phyloP scores from a whole-genome alignment of 768 basidiomycete genomes.

The Boletus huronensis region DNA sequence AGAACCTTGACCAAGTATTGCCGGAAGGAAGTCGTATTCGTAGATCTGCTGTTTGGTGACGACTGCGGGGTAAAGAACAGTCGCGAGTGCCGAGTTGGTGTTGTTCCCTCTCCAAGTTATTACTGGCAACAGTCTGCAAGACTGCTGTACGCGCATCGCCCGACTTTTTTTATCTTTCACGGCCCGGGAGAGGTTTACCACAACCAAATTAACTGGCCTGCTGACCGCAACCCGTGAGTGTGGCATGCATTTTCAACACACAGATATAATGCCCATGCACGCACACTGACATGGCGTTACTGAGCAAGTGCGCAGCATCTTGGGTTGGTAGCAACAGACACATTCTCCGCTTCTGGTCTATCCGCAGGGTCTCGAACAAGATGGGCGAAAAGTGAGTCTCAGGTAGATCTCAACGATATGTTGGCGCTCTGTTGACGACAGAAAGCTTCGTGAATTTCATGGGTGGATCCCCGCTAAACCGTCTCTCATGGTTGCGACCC shows the following conservation, averaged over 20 bases:
- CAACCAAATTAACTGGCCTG: slow-evolving; percentile 12
- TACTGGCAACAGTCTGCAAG: neutral
- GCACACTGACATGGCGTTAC: slow-evolving; percentile 11
- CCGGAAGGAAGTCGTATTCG: neutral
- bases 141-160: neutral
- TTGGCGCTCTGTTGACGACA: neutral
- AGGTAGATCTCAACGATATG: neutral
- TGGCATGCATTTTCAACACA: neutral
- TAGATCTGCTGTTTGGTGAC: slow-evolving; percentile 1
- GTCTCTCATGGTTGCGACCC: slow-evolving; percentile 75
- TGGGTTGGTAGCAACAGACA: neutral
- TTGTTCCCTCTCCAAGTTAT: neutral
- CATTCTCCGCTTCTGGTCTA: neutral
- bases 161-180: too few species aligned
- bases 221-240: slow-evolving; percentile 3
- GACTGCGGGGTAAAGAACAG: slow-evolving; percentile 14
- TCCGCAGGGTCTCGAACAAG: slow-evolving; percentile 13
- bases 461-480: slow-evolving; percentile 69
- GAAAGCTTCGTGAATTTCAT: slow-evolving; percentile 48
- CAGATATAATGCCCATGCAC: neutral
- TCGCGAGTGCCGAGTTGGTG: neutral
- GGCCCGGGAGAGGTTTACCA: too few species aligned
- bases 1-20: neutral
- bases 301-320: slow-evolving; percentile 10
- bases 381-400: slow-evolving; percentile 33